phyloP scores from a whole-genome alignment of 2,329 filamentous ascomycete genomes.

The Fusarium nodosum region DNA sequence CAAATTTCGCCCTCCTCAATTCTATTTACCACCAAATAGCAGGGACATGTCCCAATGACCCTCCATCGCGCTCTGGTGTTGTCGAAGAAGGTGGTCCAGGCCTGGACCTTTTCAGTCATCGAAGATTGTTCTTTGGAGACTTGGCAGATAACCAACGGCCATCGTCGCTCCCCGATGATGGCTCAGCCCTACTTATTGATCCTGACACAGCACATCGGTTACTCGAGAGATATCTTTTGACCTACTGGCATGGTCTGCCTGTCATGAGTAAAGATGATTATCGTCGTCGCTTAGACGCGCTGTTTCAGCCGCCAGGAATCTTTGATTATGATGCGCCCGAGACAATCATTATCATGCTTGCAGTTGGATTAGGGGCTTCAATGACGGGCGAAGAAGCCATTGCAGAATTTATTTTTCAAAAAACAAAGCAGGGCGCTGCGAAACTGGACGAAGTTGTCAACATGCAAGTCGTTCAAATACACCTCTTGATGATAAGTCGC shows the following conservation, averaged over 20 bases:
- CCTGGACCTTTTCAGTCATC: conserved; percentile 51
- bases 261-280: conserved; percentile 54
- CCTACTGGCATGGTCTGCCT: conserved; percentile 57
- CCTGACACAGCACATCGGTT: conserved; percentile 56
- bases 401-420: conserved; percentile 59
- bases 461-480: conserved; percentile 59
- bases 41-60: conserved; percentile 44
- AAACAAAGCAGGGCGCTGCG: conserved; percentile 56
- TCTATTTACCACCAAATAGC: conserved; percentile 53
- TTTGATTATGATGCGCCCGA: conserved; percentile 53
- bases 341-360: conserved; percentile 56
- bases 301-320: conserved; percentile 53
- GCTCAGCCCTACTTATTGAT: conserved; percentile 55
- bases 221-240: conserved; percentile 57
- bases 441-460: conserved; percentile 61
- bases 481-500: conserved; percentile 60
- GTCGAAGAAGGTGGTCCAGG: conserved; percentile 52
- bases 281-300: conserved; percentile 52
- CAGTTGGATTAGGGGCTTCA: conserved; percentile 55
- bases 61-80: conserved; percentile 43
- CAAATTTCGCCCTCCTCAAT: conserved; percentile 59
- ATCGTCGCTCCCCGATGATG: conserved; percentile 39
- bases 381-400: conserved; percentile 57
- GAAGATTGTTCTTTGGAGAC: conserved; percentile 54
- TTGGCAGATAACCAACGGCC: conserved; percentile 54